Evolutionary conservation across 2,329 filamentous ascomycete species (phyloP).

Genomic region (Colletotrichum acutatum): DNA sequence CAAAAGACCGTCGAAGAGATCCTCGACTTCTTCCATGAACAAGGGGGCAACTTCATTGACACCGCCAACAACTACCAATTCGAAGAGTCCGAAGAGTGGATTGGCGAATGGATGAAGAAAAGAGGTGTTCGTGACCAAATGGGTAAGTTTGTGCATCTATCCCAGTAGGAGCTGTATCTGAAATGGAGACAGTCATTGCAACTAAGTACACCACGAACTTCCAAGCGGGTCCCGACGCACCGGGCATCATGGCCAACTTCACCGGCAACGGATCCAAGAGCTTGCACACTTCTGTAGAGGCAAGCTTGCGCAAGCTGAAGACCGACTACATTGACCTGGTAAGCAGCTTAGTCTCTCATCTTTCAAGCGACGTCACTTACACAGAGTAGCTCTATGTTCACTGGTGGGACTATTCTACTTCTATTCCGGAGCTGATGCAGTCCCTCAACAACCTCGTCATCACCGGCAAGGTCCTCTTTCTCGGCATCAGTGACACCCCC

Average conservation of each 20-base stretch:
- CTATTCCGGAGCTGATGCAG: conserved; percentile 76
- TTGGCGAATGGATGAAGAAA: conserved; percentile 77
- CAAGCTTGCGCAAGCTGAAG: conserved; percentile 69
- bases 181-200: conserved; percentile 64
- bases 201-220: conserved; percentile 76
- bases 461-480: conserved; percentile 71
- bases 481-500: conserved; percentile 75
- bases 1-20: conserved; percentile 71
- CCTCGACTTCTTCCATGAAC: conserved; percentile 72
- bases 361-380: conserved; percentile 11
- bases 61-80: conserved; percentile 76
- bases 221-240: conserved; percentile 51
- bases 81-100: conserved; percentile 71
- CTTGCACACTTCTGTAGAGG: conserved; percentile 64
- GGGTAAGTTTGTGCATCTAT: conserved; percentile 49
- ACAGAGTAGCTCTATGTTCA: conserved; percentile 64
- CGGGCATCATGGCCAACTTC: conserved; percentile 61
- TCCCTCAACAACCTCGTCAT: conserved; percentile 69
- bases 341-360: conserved; percentile 35
- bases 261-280: conserved; percentile 72
- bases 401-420: conserved; percentile 76
- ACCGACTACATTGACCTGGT: conserved; percentile 77
- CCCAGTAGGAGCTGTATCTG: background rate
- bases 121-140: conserved; percentile 74
- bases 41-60: conserved; percentile 79